Evolutionary conservation across 2,329 filamentous ascomycete genomes (phyloP), one percentile per base, ranked within the genome.

Genomic region (Phialophora tarda): DNA sequence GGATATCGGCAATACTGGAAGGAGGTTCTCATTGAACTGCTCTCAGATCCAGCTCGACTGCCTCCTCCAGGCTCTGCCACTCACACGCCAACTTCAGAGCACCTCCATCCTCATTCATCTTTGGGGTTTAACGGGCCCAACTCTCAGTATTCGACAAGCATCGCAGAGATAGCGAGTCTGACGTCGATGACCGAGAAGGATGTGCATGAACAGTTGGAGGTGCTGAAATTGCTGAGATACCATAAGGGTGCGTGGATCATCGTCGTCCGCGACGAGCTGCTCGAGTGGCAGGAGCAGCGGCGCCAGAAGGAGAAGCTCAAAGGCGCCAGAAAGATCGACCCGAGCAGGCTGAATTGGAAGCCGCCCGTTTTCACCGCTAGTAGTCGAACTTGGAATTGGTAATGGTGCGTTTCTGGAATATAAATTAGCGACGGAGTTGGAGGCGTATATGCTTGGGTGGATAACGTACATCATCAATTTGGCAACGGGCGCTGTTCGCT

Each of bases 1-100:
- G 93, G 94, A 73, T 99, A 99, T 78, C 89, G 95, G 58, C 94
- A 97, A 71, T 99, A 97, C 80, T 99, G 95, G 95, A 93, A 93
- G 32, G 95, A 99, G 77, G 93, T 92, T 57, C 91, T 99, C 41
- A 85, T 98, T 4, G 93, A 97, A 66, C 77, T 96, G 14, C 83
- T 99, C n/a, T 81, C 96, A 55, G 89, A 89, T 57, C 85, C 85
- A 58, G 89, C 89, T 67, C 89, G 90, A 68, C 81, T 73, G 64
- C 72, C 71, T 47, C 67, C 71, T 2, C 66, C 66, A 2, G 71
- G 70, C 14, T 64, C 63, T 24, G 69, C 70, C 14, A 66, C 63
- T 17, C 69, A 71, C 48, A 71, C 71, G 6, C 71, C 69, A 11
- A 68, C 68, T 7, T 69, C 64, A 10, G 69, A 70, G 17, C 69